Conservation (phyloP, 1,139 yeast genomes). For the Waltiozyma sp. region DNA sequence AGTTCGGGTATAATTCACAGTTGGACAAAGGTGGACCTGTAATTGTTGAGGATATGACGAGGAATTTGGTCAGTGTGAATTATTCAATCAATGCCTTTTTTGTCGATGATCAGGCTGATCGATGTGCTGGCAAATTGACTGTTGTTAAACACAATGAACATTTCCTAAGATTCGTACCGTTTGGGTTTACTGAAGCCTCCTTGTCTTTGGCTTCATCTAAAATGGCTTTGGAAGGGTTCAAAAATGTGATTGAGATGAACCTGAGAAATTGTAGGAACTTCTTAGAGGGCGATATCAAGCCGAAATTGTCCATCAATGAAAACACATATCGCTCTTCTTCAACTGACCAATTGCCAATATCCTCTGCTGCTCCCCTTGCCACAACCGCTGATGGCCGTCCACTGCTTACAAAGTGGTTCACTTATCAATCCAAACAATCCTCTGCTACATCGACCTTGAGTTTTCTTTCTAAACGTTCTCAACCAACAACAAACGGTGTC, state of each 20-base stretch:
- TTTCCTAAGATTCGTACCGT: conserved; percentile 26
- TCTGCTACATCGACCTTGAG: not conserved
- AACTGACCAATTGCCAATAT: conserved; percentile 8
- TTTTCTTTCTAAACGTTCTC: not conserved
- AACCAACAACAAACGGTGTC: conserved; percentile 6
- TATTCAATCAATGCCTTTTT: conserved; percentile 20
- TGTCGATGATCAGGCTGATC: conserved; percentile 6
- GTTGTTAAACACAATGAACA: conserved; percentile 16
- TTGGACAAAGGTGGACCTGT: conserved; percentile 27
- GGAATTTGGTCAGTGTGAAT: conserved; percentile 19
- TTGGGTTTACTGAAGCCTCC: conserved; percentile 18
- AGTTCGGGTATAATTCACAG: conserved; percentile 22
- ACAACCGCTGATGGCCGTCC: too few relatives aligned
- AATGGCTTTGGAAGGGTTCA: conserved; percentile 5
- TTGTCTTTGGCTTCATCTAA: conserved; percentile 13
- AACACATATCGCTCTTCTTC: conserved; percentile 12
- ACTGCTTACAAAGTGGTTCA: conserved; percentile 12
- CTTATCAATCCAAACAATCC: not conserved
- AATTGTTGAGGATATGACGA: conserved; percentile 24
- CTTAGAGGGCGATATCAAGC: not conserved
- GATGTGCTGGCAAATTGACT: conserved; percentile 3
- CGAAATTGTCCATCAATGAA: not conserved
- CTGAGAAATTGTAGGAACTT: not conserved
- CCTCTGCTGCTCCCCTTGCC: conserved; percentile 6
- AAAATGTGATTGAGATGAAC: conserved; percentile 4